Conservation (phyloP, 768 basidiomycete species). For the Tulasnella sp. region DNA sequence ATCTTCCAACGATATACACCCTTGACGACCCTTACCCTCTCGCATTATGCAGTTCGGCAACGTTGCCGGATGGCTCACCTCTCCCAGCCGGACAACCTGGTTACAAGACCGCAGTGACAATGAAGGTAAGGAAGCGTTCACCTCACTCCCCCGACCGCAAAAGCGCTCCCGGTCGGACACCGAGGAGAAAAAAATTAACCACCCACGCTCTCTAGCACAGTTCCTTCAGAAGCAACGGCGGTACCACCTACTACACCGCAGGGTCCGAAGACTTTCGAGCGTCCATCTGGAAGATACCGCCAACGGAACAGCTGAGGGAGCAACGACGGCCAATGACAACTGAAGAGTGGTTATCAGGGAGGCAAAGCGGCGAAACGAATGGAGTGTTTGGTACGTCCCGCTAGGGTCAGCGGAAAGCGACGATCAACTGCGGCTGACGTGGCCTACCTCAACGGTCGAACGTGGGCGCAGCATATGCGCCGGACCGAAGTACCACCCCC, state of each 20-base stretch:
- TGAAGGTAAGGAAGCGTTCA: constrained; percentile 18
- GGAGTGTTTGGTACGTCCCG: not conserved
- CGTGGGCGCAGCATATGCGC: not conserved
- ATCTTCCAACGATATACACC: constrained; percentile 14
- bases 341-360: constrained; percentile 2
- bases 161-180: not conserved
- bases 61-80: constrained; percentile 15
- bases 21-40: constrained; percentile 19
- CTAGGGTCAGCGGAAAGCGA: too few relatives aligned
- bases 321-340: constrained; percentile 10
- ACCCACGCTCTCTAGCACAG: not conserved
- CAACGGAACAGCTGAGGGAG: not conserved
- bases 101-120: not conserved
- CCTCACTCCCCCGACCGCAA: not conserved
- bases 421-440: too few relatives aligned
- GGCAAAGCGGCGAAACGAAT: not conserved
- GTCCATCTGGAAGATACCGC: constrained; percentile 20
- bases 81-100: not conserved
- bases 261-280: constrained; percentile 23
- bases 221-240: constrained; percentile 4
- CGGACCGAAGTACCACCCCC: not conserved
- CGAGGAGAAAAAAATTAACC: not conserved
- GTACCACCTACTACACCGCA: not conserved
- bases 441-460: too few relatives aligned
- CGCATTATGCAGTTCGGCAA: constrained; percentile 2